Evolutionary conservation across 306 rosid species (phyloP), one percentile per base, ranked within the genome.

Genomic region (Lathyrus aphaca): DNA sequence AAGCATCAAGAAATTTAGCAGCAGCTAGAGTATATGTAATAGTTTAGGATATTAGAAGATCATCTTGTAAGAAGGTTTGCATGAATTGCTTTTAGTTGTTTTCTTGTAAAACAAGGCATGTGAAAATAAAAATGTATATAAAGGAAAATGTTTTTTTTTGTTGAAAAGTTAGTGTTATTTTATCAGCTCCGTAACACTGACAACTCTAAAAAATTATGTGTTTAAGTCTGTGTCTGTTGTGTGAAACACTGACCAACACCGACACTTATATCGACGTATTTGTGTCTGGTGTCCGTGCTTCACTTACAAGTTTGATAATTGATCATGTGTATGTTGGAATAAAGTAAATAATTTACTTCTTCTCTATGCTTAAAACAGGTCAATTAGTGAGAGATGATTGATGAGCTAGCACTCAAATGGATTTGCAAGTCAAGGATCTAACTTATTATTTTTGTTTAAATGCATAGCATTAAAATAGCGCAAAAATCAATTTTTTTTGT

Each of bases 331-430:
- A 51, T 51, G 12, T 51, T 8, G 56, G 8, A 19, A 21, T 51
- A 19, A 19, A 51, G 29, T 60, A 54, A 45, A 43, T 65, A 39
- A 64, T 59, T 51, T 45, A 29, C 55, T 46, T 15, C 6, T 66
- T 53, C n/a, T 15, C 57, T 67, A 27, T 81, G 74, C 63, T 71
- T 56, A 76, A 68, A 77, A 77, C 84, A 84, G 87, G 86, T 82
- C 74, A 38, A 39, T 45, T 68, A 70, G 53, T 63, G 79, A 80
- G 77, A 61, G 68, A 38, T 72, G 79, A 80, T 74, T 49, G 68
- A 38, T 72, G 75, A 79, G 59, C 72, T 18, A 79, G 66, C 74
- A 13, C 77, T 45, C 65, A 49, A 59, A 56, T 64, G 74, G 53
- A 70, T 70, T 54, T 29, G 64, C 45, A 68, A 55, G 74, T 60